Base-by-base conservation (phyloP, 2,329 filamentous ascomycete genomes). In the Stachybotrys echinatus region DNA sequence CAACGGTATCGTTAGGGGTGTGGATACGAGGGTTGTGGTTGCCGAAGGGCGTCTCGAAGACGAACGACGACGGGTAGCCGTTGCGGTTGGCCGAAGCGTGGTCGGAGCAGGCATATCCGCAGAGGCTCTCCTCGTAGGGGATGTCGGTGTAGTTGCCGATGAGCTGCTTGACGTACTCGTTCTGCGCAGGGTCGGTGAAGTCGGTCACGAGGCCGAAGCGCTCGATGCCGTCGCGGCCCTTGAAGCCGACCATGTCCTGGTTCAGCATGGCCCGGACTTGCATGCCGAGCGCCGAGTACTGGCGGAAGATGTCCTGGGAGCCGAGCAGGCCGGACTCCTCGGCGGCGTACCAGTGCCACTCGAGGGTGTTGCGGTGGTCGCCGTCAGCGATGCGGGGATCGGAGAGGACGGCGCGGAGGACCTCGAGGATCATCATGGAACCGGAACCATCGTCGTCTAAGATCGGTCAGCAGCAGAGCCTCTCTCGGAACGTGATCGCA, bases 221-320 rank as follows among this genome's bases (percentile, higher is more conserved):
- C 66, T 88, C 78, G 54, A 89, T 89, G 12, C 88, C 85, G 57
- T 90, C 85, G 21, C 91, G 71, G 1, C 89, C 92, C 57, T 83
- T 83, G 66, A 87, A 95, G 19, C 90, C 90, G 1, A 88, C 92
- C 90, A 95, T 95, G 69, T 95, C 90, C 70, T 95, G 90, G 52
- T 54, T 54, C 44, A 77, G 61, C 51, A 77, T 68, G 19, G 71
- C 74, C 20, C 73, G 62, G 4, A 77, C 71, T 5, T 58, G 58
- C 47, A 70, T 68, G 4, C 64, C 63, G 5, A 63, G 58, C 7
- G 61, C 57, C 46, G 65, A 63, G 58, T 76, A 77, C 37, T 54
- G 63, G 38, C 67, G 61, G 48, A 59, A 75, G 27, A 77, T 60
- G 12, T 67, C 73, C 22, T 68, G 67, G 1, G 74, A 76, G 5